These are phyloP conservation scores for Simmondsia chinensis DNA, from an alignment of 148 eudicot genomes.

Conservation along the genomic window DNA sequence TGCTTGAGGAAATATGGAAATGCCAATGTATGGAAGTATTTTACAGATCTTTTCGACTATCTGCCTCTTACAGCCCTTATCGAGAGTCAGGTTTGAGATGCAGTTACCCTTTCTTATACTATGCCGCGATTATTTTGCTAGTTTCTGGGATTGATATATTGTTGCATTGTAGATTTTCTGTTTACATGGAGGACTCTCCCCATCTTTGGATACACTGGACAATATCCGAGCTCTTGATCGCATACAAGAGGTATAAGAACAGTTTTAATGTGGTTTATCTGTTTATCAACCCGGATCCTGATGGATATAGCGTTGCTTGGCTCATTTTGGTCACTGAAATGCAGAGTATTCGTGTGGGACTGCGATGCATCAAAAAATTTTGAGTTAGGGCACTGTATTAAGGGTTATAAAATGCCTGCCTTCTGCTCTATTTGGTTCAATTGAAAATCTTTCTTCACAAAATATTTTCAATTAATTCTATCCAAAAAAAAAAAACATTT, in stretches of 20 bases:
- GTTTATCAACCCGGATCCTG: too few species aligned
- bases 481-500: too few species aligned
- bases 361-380: too few species aligned
- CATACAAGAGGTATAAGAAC: conserved; percentile 76
- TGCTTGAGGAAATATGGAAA: conserved; percentile 99
- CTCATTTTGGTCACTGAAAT: too few species aligned
- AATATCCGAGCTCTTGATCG: conserved; percentile 74
- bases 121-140: neutral
- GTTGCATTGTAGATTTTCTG: conserved; percentile 49
- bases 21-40: conserved; percentile 99
- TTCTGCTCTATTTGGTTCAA: too few species aligned
- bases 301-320: too few species aligned
- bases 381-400: too few species aligned
- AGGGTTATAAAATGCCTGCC: too few species aligned
- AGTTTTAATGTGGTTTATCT: too few species aligned
- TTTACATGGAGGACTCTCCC: conserved; percentile 79
- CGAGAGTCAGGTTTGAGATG: conserved; percentile 61
- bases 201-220: conserved; percentile 69
- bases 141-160: neutral
- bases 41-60: conserved; percentile 97
- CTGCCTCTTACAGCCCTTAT: conserved; percentile 84
- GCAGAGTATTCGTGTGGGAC: too few species aligned
- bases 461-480: too few species aligned
- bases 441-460: too few species aligned
- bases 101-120: neutral